Base-by-base conservation (phyloP, 2,329 filamentous ascomycete species). In the Pestalotiopsis sp. region DNA sequence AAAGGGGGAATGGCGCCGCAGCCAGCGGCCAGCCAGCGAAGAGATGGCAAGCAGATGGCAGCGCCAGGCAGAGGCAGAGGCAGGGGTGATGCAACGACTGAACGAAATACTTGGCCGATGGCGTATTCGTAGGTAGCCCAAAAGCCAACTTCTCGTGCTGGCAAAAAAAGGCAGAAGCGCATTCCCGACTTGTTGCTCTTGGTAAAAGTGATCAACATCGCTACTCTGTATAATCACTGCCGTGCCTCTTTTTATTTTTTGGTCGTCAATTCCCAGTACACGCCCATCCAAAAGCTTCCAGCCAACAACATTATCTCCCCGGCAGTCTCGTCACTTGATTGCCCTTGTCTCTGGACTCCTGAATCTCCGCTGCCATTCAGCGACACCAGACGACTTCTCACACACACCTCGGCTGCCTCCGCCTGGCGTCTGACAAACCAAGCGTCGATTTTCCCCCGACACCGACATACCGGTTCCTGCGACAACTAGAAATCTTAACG, bases 61-160 rank as follows among this genome's bases (percentile, higher is more conserved):
- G n/a, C n/a, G 22, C n/a, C 40, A 62, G 38, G 39, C 22, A 22
- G 39, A 22, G 22, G 39, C 44, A 60, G 64, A 55, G 64, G 57
- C 44, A 60, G 64, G 64, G 64, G 57, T 57, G 65, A 66, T 63
- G 65, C 58, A 66, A 55, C 57, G 30, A 52, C 7, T 9, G 6
- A 52, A 17, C 6, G 20, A 62, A 66, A 62, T 63, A 62, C 40
- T 62, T 66, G 57, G 65, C 44, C 65, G 52, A 66, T 66, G 57
- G 14, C 65, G 58, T n/a, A n/a, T n/a, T n/a, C n/a, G n/a, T 63
- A 56, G 64, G 17, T 22, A 52, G 44, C 44, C 44, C 44, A 52
- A 52, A 9, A 22, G 22, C 44, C 44, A 52, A 52, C 30, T 35
- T 35, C 30, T 35, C 30, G 30, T 35, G 30, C 30, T 35, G 30